Evolutionary conservation across 2,329 filamentous ascomycete species (phyloP), one percentile per base, ranked within the genome.

Genomic region (Pseudocercospora fijiensis): DNA sequence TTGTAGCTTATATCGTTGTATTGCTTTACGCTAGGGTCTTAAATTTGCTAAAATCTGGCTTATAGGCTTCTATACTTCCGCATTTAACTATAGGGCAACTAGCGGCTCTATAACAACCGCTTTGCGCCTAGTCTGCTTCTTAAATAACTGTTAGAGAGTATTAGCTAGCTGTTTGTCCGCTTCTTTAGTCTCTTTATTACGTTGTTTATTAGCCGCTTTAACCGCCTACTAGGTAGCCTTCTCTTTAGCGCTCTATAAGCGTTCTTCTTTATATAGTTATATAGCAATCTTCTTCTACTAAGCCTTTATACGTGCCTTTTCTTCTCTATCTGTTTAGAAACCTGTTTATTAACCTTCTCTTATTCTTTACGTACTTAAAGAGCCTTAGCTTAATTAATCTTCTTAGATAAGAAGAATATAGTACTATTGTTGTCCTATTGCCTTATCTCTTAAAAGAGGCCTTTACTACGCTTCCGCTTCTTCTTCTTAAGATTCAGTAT

Each of bases 381-480:
- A 47, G 7, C 41, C 41, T 47, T 47, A 47, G 41, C 41, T 47
- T 47, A 47, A 9, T 47, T 9, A 9, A 47, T 47, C 41, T 47
- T 47, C 41, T 47, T 11, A n/a, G n/a, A n/a, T n/a, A 47, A 47
- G 41, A 53, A 53, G 49, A 53, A 53, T 24, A 18, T 53, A 53
- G 49, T 22, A 24, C 20, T 28, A 53, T 53, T 53, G 18, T 53
- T 53, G 10, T 53, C 26, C 20, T 53, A 8, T 7, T 13, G 11
- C n/a, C 49, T 53, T 26, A 53, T 8, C 13, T 53, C 49, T 53
- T 53, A 7, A 18, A 53, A 53, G 6, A 53, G 26, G n/a, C 7
- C 20, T 22, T 53, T 53, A 10, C 49, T 26, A 24, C 20, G 20
- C 20, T 53, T 24, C 22, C 49, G 22, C 20, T 53, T 53, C 49